Percentiles rank a stretch among this genome's conserved stretches.
Evolutionary conservation across 495 filamentous ascomycete genomes (phyloP).

Genomic region (Pyrenopolyporus hunteri): DNA sequence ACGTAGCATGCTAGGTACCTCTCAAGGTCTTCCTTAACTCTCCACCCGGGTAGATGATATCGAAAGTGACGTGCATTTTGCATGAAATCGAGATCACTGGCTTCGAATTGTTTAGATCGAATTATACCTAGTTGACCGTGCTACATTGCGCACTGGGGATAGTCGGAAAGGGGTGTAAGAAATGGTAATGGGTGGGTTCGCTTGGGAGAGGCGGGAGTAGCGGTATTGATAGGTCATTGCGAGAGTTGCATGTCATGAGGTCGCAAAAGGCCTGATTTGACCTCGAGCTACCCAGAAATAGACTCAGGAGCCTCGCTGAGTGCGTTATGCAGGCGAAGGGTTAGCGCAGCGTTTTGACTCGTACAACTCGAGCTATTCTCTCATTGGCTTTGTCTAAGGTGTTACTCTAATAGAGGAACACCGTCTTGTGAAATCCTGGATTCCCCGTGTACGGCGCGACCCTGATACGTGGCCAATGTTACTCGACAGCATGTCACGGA

Average conservation of each 20-base stretch:
- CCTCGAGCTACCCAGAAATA: slow-evolving; percentile 17
- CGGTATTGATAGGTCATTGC: slow-evolving; percentile 25
- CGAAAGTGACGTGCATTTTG: slow-evolving; percentile 35
- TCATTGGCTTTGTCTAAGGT: slow-evolving; percentile 17
- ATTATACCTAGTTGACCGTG: background rate
- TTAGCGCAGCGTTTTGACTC: slow-evolving; percentile 16
- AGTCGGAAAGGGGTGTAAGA: background rate
- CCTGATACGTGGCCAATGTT: slow-evolving; percentile 26
- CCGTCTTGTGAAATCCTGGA: slow-evolving; percentile 11
- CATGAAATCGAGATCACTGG: slow-evolving; percentile 32
- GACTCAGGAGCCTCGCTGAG: slow-evolving; percentile 21
- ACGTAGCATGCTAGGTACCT: no score
- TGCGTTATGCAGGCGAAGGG: slow-evolving; percentile 12
- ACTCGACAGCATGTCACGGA: slow-evolving; percentile 13
- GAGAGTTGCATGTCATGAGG: slow-evolving; percentile 25
- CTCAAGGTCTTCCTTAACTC: background rate
- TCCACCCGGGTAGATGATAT: slow-evolving; percentile 19
- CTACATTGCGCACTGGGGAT: background rate
- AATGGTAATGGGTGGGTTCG: background rate
- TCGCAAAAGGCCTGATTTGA: slow-evolving; percentile 21
- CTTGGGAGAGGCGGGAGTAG: slow-evolving; percentile 1
- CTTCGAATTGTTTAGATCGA: background rate
- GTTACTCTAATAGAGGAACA: background rate
- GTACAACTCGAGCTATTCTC: slow-evolving; percentile 6
- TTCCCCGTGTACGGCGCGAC: slow-evolving; percentile 5